Percentiles rank a stretch among this genome's conserved stretches.
Evolutionary conservation across 768 basidiomycete species (phyloP).

Genomic region (Omphalotus guepiniiformis): DNA sequence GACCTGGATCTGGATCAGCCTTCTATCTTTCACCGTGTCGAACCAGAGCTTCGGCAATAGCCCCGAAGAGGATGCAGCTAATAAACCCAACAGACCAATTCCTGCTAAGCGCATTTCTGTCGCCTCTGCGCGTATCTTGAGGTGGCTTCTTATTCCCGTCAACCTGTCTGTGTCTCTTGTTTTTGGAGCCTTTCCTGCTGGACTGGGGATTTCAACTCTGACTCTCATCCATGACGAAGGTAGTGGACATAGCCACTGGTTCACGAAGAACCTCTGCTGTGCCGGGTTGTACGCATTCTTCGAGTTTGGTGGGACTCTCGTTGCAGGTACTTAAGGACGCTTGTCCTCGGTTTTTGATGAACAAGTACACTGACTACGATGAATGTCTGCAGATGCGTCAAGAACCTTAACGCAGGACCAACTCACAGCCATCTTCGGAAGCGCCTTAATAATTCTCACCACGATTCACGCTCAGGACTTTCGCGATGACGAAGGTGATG

Average conservation of each 20-base stretch:
- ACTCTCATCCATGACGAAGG: slow-evolving; percentile 16
- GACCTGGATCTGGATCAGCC: slow-evolving; percentile 36
- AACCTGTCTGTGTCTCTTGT: slow-evolving; percentile 18
- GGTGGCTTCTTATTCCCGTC: slow-evolving; percentile 26
- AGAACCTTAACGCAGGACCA: not conserved
- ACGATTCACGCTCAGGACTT: slow-evolving; percentile 37
- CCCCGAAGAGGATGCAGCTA: slow-evolving; percentile 26
- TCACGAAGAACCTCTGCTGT: slow-evolving; percentile 10
- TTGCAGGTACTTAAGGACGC: slow-evolving; percentile 12
- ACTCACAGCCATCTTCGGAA: slow-evolving; percentile 12
- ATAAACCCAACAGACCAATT: slow-evolving; percentile 31
- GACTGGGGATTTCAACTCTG: slow-evolving; percentile 12
- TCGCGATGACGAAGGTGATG: slow-evolving; percentile 27
- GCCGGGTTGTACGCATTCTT: slow-evolving; percentile 16
- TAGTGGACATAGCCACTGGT: slow-evolving; percentile 9
- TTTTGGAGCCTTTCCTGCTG: slow-evolving; percentile 9
- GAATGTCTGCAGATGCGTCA: slow-evolving; percentile 2
- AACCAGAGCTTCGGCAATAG: slow-evolving; percentile 30
- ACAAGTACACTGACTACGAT: not conserved
- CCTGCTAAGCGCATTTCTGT: slow-evolving; percentile 27
- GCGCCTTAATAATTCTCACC: slow-evolving; percentile 25
- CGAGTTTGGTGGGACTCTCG: slow-evolving; percentile 14
- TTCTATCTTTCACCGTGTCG: slow-evolving; percentile 33
- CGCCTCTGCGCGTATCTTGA: slow-evolving; percentile 15
- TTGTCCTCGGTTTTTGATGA: slow-evolving; percentile 17